A percentile compares a stretch with the other conserved stretches of the same genome.
These are phyloP conservation scores for Acer campestre DNA, from an alignment of 345 rosid genomes.

Conservation along the genomic window DNA sequence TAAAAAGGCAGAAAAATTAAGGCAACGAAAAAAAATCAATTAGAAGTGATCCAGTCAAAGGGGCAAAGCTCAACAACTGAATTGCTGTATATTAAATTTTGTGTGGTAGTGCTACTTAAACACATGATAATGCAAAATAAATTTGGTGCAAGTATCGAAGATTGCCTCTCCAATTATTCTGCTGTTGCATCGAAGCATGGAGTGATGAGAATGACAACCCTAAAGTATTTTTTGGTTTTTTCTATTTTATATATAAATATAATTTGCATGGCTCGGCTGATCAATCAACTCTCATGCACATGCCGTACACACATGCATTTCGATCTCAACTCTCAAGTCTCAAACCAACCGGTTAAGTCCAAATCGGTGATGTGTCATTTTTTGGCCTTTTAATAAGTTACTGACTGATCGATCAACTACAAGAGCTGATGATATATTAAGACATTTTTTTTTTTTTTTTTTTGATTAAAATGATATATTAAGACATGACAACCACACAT, in stretches of 20 bases:
- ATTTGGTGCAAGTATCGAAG: background rate
- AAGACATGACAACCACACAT: constrained; percentile 14
- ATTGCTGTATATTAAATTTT: background rate
- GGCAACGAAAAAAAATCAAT: no score
- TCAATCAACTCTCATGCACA: constrained; percentile 10
- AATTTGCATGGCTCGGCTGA: background rate
- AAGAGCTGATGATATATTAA: background rate
- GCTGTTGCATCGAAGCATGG: constrained; percentile 29
- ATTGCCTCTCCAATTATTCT: constrained; percentile 29
- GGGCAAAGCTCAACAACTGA: no score
- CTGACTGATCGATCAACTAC: background rate
- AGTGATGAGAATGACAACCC: constrained; percentile 29
- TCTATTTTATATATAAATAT: no score
- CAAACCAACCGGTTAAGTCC: background rate
- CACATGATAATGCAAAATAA: constrained; percentile 12
- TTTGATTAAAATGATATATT: background rate
- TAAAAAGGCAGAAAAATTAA: no score
- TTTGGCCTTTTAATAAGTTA: background rate
- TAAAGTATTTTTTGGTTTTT: constrained; percentile 18
- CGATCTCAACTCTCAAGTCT: background rate
- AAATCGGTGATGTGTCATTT: background rate
- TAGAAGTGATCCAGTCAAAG: no score
- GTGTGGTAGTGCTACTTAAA: constrained; percentile 21
- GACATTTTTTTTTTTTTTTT: no score
- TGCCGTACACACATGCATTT: constrained; percentile 13